Evolutionary conservation across 2,329 filamentous ascomycete genomes (phyloP), one percentile per base, ranked within the genome.

Genomic region (Alternaria tenuissima): DNA sequence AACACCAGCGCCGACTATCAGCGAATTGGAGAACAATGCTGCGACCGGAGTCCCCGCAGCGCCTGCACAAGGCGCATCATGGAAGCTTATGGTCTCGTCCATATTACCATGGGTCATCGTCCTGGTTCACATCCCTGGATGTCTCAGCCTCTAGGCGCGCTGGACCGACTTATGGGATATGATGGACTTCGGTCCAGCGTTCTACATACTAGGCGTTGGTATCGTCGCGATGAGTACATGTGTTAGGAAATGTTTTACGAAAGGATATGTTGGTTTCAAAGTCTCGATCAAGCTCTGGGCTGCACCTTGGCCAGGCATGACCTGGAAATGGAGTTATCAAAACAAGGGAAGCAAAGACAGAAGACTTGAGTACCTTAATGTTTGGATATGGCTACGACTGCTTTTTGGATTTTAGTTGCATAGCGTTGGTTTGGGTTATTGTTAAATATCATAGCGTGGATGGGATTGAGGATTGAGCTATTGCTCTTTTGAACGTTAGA

Each of bases 201-300:
- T 56, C 22, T 49, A 47, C 16, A 46, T 60, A 28, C 42, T 62
- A 18, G 43, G 8, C 24, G 51, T 5, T 55, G 51, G 51, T 6
- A 54, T 61, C 47, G 52, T 56, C 20, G 52, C 48, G 32, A 22
- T 64, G 46, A 42, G 28, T 18, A 47, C 51, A 42, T 52, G 55
- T 32, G 28, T 36, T 7, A 39, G 43, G 22, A 48, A 36, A 42
- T 30, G 55, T 18, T 30, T 64, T 4, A 55, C 36, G 43, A 55
- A 47, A 9, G 46, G 54, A 24, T 61, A 58, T 32, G 26, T 66
- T 34, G 64, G 64, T 4, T 52, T 58, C 49, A 64, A 61, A 41
- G 43, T 66, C n/a, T 61, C 56, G 7, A 34, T 66, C 54, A 66
- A 66, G 48, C 22, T 64, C 11, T 64, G 64, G 64, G 56, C 52